Evolutionary conservation across 371 early-diverging fungal genomes (phyloP), one percentile per base, ranked within the genome.

Genomic region (Thermomucor indicae-seudaticae): DNA sequence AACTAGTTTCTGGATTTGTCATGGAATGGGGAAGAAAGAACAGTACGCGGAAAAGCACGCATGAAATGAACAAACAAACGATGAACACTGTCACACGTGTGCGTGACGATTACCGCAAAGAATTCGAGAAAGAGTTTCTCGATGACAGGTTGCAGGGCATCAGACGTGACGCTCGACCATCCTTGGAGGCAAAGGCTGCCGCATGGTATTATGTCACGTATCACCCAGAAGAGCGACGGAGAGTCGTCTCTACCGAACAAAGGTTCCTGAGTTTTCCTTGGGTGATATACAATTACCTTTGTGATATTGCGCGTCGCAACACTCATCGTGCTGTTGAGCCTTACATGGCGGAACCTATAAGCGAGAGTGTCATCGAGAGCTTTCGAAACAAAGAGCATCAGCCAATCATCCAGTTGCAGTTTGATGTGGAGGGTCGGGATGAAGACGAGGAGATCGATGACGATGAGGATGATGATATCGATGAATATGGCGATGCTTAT

Each of bases 151-250:
- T 19, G 20, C 42, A 48, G 3, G 23, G 50, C 14, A 47, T 49
- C 5, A 57, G 64, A 17, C 40, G 40, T 1, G 49, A 66, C 6
- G 39, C 53, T 16, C 44, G 54, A 6, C 25, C 53, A 29, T 34
- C 48, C 23, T 52, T 72, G 31, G 59, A 80, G 17, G 58, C 71
- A 1, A 88, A 87, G 53, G 90, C 88, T 0, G 80, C 80, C 0
- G 87, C 88, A 0, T 90, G 90, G 90, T 88, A 90, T 44, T 84
- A 83, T 43, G 86, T 81, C 7, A 78, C 85, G 0, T 90, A 90
- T 52, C 76, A 84, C 34, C 67, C 72, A 0, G 46, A 49, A 7
- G 67, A 66, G 43, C 57, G 70, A 10, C 27, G 35, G 1, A 25
- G 58, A 5, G 63, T 58, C 4, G 16, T 39, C 3, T 57, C 62